Percentiles rank a stretch among this genome's conserved stretches.
Conservation (phyloP, 2,329 filamentous ascomycete genomes). For the Colletotrichum sp. region DNA sequence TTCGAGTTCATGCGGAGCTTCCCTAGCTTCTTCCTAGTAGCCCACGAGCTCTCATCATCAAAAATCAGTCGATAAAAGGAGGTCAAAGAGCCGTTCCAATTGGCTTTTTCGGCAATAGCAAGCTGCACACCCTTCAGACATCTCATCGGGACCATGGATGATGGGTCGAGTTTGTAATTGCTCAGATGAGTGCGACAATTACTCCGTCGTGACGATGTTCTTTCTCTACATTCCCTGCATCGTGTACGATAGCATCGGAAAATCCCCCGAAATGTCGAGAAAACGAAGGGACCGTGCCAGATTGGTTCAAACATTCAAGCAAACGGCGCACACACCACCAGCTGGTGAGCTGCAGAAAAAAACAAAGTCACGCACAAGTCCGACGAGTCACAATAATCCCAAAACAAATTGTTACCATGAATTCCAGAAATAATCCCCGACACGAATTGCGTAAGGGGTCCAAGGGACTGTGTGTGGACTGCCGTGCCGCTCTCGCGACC, state of each 20-base stretch:
- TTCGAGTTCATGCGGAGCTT: conserved; percentile 7
- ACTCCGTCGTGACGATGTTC: background rate
- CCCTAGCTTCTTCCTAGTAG: background rate
- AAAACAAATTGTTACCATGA: background rate
- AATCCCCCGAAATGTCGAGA: background rate
- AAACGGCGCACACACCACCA: background rate
- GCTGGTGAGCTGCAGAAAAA: background rate
- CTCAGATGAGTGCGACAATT: background rate
- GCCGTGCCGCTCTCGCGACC: background rate
- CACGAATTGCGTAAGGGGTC: background rate
- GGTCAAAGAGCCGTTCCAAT: background rate
- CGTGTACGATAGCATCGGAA: background rate
- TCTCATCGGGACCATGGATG: background rate
- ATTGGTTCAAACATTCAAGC: background rate
- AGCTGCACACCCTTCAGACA: background rate
- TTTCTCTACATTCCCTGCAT: background rate
- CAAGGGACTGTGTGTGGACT: background rate
- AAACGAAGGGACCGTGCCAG: background rate
- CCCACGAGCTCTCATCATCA: background rate
- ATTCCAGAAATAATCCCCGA: background rate
- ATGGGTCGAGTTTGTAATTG: background rate
- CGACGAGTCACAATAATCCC: background rate
- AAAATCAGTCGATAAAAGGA: background rate
- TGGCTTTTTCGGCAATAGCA: background rate
- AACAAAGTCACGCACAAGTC: background rate